Evolutionary conservation across 1,139 yeast species (phyloP), one percentile per base, ranked within the genome.

Genomic region (Yamadazyma jaroonii): DNA sequence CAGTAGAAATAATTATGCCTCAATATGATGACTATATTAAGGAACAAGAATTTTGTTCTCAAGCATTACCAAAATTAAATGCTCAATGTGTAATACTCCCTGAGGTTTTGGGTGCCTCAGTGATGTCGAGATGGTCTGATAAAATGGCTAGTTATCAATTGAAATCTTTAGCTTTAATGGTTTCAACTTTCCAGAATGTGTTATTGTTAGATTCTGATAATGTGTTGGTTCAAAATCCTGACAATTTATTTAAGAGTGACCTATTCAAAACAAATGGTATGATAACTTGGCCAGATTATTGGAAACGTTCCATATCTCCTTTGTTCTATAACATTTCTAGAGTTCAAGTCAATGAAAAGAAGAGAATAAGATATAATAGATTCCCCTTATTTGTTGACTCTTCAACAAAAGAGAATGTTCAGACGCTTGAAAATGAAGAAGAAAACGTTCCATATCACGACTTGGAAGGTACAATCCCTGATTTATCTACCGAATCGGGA

Each of bases 271-370:
- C 20, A 17, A 17, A 17, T 17, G 89, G 90, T 1, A 67, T 82
- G 59, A 72, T 85, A 5, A 61, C 81, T 23, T 85, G 94, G 90
- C 90, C 92, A 3, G 94, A 85, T 59, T 85, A 77, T 54, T 85
- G 95, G 95, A 70, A 74, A 48, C 67, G 92, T 46, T 75, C 86
- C 1, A 79, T 84, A 2, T 73, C 81, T 4, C 94, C 94, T 6
- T 61, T 61, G 29, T 85, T 69, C 53, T 85, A 81, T 56, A 74
- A 78, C 9, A 73, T 84, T 40, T 86, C 87, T 1, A 81, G 73
- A 3, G 59, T 75, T 7, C 52, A 47, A 25, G 56, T 60, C 4
- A 17, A 17, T 6, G 49, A 56, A 38, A 57, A 53, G 25, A 28
- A 31, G 6, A 54, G 48, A 33, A 40, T 62, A 36, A 52, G 49